Conservation (phyloP, 2,329 filamentous ascomycete genomes). For the Apiospora arundinis region DNA sequence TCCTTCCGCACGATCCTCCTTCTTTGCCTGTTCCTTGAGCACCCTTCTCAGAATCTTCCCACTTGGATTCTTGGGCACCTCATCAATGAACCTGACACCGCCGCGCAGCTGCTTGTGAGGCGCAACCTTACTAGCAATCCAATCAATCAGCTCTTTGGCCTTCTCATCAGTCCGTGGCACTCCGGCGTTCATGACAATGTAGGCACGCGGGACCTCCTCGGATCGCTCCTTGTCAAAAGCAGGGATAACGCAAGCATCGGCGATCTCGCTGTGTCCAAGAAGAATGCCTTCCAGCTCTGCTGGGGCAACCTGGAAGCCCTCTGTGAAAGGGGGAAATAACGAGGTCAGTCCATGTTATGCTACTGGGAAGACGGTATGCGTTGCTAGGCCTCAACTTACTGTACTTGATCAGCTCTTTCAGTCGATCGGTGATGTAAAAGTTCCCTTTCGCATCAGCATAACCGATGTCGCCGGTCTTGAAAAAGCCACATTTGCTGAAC, state of each 20-base stretch:
- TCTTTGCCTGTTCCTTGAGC: conserved; percentile 53
- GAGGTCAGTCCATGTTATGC: conserved; percentile 42
- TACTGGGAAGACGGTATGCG: background rate
- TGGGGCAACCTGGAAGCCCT: conserved; percentile 75
- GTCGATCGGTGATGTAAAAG: conserved; percentile 88
- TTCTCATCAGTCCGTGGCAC: conserved; percentile 44
- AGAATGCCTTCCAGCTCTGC: conserved; percentile 65
- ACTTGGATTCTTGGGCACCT: conserved; percentile 67
- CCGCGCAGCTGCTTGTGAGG: conserved; percentile 48
- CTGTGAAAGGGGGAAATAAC: conserved; percentile 41
- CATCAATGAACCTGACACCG: conserved; percentile 54
- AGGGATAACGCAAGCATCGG: conserved; percentile 68
- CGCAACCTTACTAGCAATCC: conserved; percentile 46
- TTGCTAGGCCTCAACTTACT: conserved; percentile 46
- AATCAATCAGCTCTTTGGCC: conserved; percentile 46
- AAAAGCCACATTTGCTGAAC: conserved; percentile 80
- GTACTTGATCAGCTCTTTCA: conserved; percentile 72
- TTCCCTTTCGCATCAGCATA: conserved; percentile 79
- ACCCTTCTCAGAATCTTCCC: conserved; percentile 69
- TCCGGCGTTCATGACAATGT: conserved; percentile 58
- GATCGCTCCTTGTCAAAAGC: conserved; percentile 65
- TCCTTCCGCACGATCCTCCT: conserved; percentile 37
- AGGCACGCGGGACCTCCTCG: conserved; percentile 73
- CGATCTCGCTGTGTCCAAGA: conserved; percentile 49
- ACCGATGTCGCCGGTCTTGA: conserved; percentile 89